phyloP scores from a whole-genome alignment of 2,329 filamentous ascomycete genomes.

The Cytospora paraplurivora region DNA sequence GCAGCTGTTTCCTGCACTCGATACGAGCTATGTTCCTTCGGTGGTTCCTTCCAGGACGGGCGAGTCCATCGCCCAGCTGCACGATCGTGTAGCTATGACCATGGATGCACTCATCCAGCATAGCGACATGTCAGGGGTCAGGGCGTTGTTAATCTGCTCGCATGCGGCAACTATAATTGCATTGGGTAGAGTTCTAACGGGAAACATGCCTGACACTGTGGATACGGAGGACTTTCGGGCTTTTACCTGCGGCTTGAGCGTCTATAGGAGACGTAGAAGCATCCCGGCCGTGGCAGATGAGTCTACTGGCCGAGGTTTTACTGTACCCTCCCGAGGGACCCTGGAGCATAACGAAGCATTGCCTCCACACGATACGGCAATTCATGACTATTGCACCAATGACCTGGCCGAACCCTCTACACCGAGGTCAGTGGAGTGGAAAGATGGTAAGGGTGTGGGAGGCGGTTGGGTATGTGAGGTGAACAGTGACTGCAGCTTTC shows the following conservation, averaged over 20 bases:
- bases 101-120: conserved; percentile 70
- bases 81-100: conserved; percentile 74
- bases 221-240: conserved; percentile 79
- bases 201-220: conserved; percentile 69
- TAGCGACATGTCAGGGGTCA: conserved; percentile 70
- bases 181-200: conserved; percentile 80
- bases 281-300: neutral
- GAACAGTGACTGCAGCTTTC: conserved; percentile 84
- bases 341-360: neutral
- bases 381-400: conserved; percentile 30
- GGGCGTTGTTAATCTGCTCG: conserved; percentile 77
- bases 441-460: conserved; percentile 60
- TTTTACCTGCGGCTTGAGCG: conserved; percentile 79
- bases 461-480: conserved; percentile 79
- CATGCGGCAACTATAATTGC: conserved; percentile 91
- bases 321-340: neutral
- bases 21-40: conserved; percentile 60
- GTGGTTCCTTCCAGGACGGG: conserved; percentile 72
- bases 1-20: conserved; percentile 66
- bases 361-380: conserved; percentile 24
- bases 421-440: conserved; percentile 52
- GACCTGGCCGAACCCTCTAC: conserved; percentile 23
- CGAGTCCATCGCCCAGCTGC: conserved; percentile 77
- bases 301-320: neutral
- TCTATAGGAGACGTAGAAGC: conserved; percentile 50